These are phyloP conservation scores for Periconia macrospinosa DNA, from an alignment of 2,329 filamentous ascomycete genomes.

Conservation along the genomic window DNA sequence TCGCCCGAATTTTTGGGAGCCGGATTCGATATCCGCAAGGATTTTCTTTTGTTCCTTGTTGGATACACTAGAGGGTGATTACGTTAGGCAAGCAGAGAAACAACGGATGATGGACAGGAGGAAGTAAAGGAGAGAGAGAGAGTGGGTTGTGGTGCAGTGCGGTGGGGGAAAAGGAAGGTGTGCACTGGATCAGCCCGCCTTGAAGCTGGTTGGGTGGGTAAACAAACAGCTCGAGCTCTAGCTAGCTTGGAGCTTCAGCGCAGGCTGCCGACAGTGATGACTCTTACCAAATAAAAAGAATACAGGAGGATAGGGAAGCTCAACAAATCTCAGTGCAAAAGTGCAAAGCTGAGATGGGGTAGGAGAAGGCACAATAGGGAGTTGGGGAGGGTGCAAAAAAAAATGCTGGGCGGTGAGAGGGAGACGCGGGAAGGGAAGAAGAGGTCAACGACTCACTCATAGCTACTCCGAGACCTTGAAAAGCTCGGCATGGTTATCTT, in stretches of 20 bases:
- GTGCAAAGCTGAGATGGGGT: conserved; percentile 6
- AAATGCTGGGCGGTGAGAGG: conserved; percentile 3
- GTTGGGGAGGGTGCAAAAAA: conserved; percentile 6
- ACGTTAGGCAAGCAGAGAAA: conserved; percentile 7
- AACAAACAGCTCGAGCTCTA: neutral
- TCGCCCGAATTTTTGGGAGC: conserved; percentile 39
- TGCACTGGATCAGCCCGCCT: neutral
- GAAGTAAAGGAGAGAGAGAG: neutral
- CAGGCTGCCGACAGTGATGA: neutral
- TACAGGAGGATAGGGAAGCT: neutral
- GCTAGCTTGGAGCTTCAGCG: neutral
- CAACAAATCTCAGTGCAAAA: neutral
- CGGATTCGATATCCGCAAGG: conserved; percentile 42
- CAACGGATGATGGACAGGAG: neutral
- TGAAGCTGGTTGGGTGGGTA: neutral
- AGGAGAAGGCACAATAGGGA: neutral
- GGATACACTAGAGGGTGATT: conserved; percentile 28
- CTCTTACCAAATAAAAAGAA: neutral
- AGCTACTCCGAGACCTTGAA: conserved; percentile 42
- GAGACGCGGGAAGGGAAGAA: conserved; percentile 15
- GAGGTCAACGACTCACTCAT: conserved; percentile 38
- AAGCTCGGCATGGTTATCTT: conserved; percentile 40
- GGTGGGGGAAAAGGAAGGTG: neutral
- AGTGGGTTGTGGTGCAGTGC: conserved; percentile 7
- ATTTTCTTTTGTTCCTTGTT: conserved; percentile 44